These are phyloP conservation scores for Cryptosporidium ubiquitum DNA, from an alignment of 169 alveolate genomes.

Conservation along the genomic window DNA sequence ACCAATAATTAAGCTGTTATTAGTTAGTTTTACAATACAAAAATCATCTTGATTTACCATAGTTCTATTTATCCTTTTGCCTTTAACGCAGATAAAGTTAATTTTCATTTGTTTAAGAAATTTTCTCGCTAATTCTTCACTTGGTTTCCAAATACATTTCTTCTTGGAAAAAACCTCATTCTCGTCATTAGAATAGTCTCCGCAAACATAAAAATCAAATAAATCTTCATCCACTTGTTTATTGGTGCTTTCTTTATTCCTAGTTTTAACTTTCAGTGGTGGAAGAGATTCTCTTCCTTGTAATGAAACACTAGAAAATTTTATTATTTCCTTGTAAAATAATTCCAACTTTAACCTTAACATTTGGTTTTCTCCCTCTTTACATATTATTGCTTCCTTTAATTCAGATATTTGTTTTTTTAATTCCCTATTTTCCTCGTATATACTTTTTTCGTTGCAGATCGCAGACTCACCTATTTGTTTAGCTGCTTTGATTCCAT, in stretches of 20 bases:
- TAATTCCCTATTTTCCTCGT: constrained; percentile 40
- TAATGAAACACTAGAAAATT: neutral
- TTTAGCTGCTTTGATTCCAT: constrained; percentile 5
- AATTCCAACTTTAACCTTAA: constrained; percentile 28
- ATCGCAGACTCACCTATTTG: neutral
- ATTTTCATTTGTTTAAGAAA: constrained; percentile 24
- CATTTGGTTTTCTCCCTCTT: constrained; percentile 36
- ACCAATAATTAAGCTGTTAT: constrained; percentile 17
- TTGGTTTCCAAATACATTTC: constrained; percentile 57
- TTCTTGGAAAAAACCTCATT: constrained; percentile 17
- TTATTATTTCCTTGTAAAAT: constrained; percentile 23
- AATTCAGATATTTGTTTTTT: constrained; percentile 61
- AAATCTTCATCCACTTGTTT: constrained; percentile 8
- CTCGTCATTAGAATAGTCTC: constrained; percentile 10
- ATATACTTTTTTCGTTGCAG: constrained; percentile 14
- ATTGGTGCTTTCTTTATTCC: neutral
- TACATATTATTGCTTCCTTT: constrained; percentile 20
- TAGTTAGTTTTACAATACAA: constrained; percentile 12
- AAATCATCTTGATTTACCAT: constrained; percentile 72
- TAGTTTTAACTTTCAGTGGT: constrained; percentile 39
- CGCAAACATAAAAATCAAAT: constrained; percentile 15
- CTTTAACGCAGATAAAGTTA: constrained; percentile 27
- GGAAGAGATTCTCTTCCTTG: constrained; percentile 50
- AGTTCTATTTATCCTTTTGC: constrained; percentile 41
- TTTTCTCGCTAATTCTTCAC: constrained; percentile 17